Evolutionary conservation across 2,329 filamentous ascomycete species (phyloP), one percentile per base, ranked within the genome.

Genomic region (Fusarium sterilihyphosum): DNA sequence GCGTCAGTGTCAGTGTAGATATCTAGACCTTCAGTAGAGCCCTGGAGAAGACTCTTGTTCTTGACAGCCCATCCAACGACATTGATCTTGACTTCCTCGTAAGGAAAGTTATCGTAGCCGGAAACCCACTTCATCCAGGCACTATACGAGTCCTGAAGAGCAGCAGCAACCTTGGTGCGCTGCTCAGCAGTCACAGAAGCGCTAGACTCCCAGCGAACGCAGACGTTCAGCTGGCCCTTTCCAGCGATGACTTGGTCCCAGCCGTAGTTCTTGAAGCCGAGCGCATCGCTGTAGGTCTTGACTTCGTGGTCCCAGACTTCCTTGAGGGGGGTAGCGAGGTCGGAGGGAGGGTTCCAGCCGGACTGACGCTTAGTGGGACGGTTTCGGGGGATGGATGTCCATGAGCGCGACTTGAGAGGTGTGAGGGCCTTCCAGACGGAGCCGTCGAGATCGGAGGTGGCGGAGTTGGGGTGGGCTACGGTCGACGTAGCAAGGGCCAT

Each of bases 1-100:
- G 56, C 59, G 62, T 87, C 84, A 12, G 69, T 79, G 44, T 82
- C 81, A 9, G 83, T 86, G 77, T 86, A 86, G 54, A 86, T 80
- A 56, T 84, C 78, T 46, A 84, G 80, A 20, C 80, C 80, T 12
- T 76, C 79, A 2, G 80, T 81, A 49, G 80, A 81, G 11, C 84
- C 85, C 73, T 85, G 70, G 26, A 85, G 80, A 22, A 84, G 78
- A 37, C 61, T 75, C 62, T 78, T 80, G 67, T 84, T 78, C 50
- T 78, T 82, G 62, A 85, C 84, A 3, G 85, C 84, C 81, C 83
- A 86, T 24, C 84, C 84, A 26, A 85, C 83, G 14, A 86, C 83
- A 38, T 81, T 80, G 41, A 82, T 77, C 52, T 84, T 81, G 58
- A 86, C 79, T 8, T 81, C 80, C 54, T 75, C 72, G 58, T 82